Evolutionary conservation across 371 early-diverging fungal genomes (phyloP).

Genomic region (Syncephalastrum racemosum): DNA sequence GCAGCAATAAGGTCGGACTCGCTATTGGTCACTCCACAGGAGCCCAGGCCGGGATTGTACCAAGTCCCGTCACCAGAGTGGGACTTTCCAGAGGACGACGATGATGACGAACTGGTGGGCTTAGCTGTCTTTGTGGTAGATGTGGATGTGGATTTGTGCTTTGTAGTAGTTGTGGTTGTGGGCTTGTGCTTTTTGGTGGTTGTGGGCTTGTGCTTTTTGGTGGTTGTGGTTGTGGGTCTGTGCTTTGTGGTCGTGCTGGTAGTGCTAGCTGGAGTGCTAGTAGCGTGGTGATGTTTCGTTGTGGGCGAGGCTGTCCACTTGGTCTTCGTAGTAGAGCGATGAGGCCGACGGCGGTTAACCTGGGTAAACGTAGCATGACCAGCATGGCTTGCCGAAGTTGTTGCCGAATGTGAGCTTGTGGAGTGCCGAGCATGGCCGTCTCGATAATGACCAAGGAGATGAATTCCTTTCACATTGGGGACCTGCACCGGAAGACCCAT

Average conservation of each 20-base stretch:
- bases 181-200: neutral
- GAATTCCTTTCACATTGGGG: no score
- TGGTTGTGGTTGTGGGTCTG: slow-evolving; percentile 7
- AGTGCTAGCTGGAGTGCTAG: neutral
- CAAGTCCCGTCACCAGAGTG: slow-evolving; percentile 43
- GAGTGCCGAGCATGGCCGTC: no score
- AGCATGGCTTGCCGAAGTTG: no score
- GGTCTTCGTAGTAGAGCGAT: slow-evolving; percentile 1
- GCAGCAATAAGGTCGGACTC: slow-evolving; percentile 18
- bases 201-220: slow-evolving; percentile 1
- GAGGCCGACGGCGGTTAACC: neutral
- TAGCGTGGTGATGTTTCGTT: neutral
- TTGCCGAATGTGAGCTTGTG: no score
- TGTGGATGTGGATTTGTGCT: neutral
- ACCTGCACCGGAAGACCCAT: no score
- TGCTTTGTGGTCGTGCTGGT: slow-evolving; percentile 2
- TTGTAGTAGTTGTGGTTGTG: neutral
- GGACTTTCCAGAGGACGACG: slow-evolving; percentile 2
- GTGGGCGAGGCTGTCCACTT: neutral
- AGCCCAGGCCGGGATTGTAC: slow-evolving; percentile 20
- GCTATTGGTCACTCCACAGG: slow-evolving; percentile 17
- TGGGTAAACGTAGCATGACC: neutral
- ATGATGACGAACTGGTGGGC: neutral
- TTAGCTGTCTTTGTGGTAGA: slow-evolving; percentile 12
- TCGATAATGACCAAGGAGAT: no score